phyloP scores from a whole-genome alignment of 179 eudicot species.

The Actinidia arguta region DNA sequence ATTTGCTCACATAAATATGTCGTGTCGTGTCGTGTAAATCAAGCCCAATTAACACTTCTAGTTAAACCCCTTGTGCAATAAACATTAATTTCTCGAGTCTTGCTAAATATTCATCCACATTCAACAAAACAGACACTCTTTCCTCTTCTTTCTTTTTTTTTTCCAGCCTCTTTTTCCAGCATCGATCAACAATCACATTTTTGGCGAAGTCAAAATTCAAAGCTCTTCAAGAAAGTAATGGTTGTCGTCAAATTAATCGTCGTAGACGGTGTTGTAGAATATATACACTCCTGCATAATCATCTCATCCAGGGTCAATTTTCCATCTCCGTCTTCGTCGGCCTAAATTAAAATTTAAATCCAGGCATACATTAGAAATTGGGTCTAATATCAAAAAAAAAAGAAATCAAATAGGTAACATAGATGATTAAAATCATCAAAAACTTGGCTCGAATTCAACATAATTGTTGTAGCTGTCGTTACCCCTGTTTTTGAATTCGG shows the following conservation, averaged over 20 bases:
- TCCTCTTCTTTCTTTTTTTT: background rate
- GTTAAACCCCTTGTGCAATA: too few species aligned
- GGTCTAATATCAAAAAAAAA: background rate
- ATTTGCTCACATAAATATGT: too few species aligned
- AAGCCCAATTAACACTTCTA: too few species aligned
- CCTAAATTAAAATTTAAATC: slow-evolving; percentile 18
- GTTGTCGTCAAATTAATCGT: slow-evolving; percentile 31
- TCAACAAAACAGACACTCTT: background rate
- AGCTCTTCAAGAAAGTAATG: slow-evolving; percentile 46
- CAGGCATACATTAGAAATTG: background rate
- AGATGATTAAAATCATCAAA: background rate
- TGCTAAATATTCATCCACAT: background rate
- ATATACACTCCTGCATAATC: slow-evolving; percentile 39
- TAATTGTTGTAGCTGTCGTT: slow-evolving; percentile 39
- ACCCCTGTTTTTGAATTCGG: slow-evolving; percentile 45
- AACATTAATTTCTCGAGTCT: too few species aligned
- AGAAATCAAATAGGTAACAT: background rate
- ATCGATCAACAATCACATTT: too few species aligned
- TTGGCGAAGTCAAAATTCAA: slow-evolving; percentile 14
- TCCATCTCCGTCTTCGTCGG: slow-evolving; percentile 45
- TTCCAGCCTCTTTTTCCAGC: background rate
- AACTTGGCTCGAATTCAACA: slow-evolving; percentile 29
- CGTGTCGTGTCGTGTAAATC: too few species aligned
- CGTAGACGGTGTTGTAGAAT: slow-evolving; percentile 44
- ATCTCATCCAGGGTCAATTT: slow-evolving; percentile 44